Evolutionary conservation across 169 alveolate species (phyloP), one percentile per base, ranked within the genome.

Genomic region (Plasmodium chabaudi): DNA sequence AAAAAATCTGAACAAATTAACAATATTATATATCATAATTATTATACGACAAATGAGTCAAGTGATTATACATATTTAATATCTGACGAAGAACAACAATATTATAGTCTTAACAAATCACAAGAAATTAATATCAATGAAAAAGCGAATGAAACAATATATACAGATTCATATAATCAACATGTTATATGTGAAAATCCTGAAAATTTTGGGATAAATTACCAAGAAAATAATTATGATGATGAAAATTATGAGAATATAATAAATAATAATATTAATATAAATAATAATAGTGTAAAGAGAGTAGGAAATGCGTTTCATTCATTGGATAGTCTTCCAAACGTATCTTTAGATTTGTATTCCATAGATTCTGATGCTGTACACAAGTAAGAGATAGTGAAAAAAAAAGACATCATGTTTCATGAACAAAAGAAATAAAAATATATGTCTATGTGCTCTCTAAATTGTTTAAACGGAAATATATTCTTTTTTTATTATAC

Each of bases 281-380:
- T 5, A 19, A 25, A 25, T 9, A 10, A 23, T 46, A 46, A 42
- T 42, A 47, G 47, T 27, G 12, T 17, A 17, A 59, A 49, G 34
- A 72, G 34, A 7, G 34, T 15, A n/a, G 27, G 27, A 46, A 72
- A 77, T 49, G 65, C 88, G 5, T 77, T 77, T 61, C 88, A 77
- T 5, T 63, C 77, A 3, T 69, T 77, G 65, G 79, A 77, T 13
- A 47, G 65, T n/a, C 44, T 77, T 25, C 88, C 88, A 25, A 77
- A 77, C 42, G 46, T 77, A 39, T 63, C 88, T 23, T 77, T 77
- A 55, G 88, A 77, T 77, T 21, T 77, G 15, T 64, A 64, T 57
- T 46, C 53, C 19, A 55, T 63, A 15, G 75, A 77, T 51, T 19
- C 47, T 51, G 47, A 77, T 34, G 25, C 46, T 56, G 21, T 13